Percentiles rank a stretch among this genome's conserved stretches.
These are phyloP conservation scores for Phytophthora pisi DNA, from an alignment of 352 stramenopile species.

Conservation along the genomic window DNA sequence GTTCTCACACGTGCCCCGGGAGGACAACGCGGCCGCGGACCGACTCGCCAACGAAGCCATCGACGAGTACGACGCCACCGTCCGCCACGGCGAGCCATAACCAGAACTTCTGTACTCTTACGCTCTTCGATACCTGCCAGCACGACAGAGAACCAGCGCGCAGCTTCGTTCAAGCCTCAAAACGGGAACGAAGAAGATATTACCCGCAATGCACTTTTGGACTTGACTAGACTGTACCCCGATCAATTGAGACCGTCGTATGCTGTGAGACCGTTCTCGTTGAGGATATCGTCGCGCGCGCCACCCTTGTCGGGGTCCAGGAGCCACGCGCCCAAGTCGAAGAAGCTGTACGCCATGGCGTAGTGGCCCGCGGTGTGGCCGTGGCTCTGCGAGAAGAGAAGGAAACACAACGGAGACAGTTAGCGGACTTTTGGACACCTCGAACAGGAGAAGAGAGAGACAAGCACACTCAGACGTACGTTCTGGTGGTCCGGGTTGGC, in stretches of 20 bases:
- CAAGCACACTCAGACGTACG: slow-evolving; percentile 33
- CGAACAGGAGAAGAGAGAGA: background rate
- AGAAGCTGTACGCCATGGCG: slow-evolving; percentile 92
- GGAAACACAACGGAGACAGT: background rate
- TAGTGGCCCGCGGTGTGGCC: slow-evolving; percentile 94
- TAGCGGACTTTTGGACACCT: slow-evolving; percentile 4
- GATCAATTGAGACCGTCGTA: slow-evolving; percentile 91
- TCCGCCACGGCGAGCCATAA: background rate
- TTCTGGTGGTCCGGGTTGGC: slow-evolving; percentile 94
- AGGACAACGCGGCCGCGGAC: slow-evolving; percentile 60
- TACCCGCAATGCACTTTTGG: background rate
- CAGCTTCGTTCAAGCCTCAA: background rate
- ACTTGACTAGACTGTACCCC: slow-evolving; percentile 1
- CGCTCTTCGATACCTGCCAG: too few species aligned
- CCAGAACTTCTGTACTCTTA: background rate
- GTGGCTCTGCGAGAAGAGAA: slow-evolving; percentile 46
- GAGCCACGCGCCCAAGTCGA: slow-evolving; percentile 92
- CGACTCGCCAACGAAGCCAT: slow-evolving; percentile 73
- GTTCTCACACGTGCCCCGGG: slow-evolving; percentile 59
- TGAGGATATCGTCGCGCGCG: slow-evolving; percentile 84
- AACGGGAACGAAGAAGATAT: background rate
- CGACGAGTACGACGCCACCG: slow-evolving; percentile 37
- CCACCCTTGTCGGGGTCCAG: slow-evolving; percentile 87
- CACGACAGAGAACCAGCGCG: background rate
- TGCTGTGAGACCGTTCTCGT: slow-evolving; percentile 90